Base-by-base conservation (phyloP, 768 basidiomycete genomes). In the Russula compacta region DNA sequence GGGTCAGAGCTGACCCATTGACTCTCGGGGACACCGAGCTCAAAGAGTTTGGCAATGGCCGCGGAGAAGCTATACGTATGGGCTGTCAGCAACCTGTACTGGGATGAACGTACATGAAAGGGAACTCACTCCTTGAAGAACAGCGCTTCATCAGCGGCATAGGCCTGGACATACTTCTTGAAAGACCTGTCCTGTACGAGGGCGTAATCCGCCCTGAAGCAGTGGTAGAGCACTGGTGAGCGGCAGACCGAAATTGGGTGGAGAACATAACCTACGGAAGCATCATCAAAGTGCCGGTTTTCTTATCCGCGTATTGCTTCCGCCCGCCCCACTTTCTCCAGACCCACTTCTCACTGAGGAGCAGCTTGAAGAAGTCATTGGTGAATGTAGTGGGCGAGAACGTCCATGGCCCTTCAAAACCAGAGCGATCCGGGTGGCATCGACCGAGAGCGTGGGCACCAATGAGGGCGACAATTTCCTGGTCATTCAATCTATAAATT, bases 371-470 rank as follows among this genome's bases (percentile, higher is more conserved):
- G 77, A 77, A 95, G 69, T 91, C 90, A 72, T 95, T 94, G 44
- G 88, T 87, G 68, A 94, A 71, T 3, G 90, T 90, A 21, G 83
- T 90, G 4, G 94, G 93, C 15, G 92, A 90, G 83, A 95, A 94
- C 2, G 93, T 93, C 92, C 89, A 93, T n/a, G 90, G 92, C 11
- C 89, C 92, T 7, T 89, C 85, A 71, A 86, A 95, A 44, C 89
- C 90, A 59, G 87, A 89, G 55, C 67, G 83, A 73, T 90, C 81
- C 59, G 78, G 60, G 78, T 99, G 95, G 81, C 93, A 95, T 71
- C 95, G 90, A 24, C 97, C 95, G 48, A 99, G 84, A 60, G 93
- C 94, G 70, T 99, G 95, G 40, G 92, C 94, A 64, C 95, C 95
- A 24, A 83, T 83, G 66, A 98, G 88, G 58, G 92, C 92, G 62